Conservation (phyloP, 1,284 basidiomycete species). For the Rhodotorula sp. region DNA sequence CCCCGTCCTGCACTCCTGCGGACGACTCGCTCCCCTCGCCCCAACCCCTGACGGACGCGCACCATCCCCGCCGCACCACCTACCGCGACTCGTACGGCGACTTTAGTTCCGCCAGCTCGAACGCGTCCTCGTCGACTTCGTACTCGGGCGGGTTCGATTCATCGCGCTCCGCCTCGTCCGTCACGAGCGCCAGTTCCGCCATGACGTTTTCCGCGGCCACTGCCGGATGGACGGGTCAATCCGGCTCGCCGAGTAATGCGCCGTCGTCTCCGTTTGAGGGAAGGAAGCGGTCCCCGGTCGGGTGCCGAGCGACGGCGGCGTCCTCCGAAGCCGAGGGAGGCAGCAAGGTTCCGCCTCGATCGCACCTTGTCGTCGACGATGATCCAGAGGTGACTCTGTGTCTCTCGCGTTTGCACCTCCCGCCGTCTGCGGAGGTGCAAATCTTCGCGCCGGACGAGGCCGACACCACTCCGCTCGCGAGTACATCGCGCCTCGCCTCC, state of each 20-base stretch:
- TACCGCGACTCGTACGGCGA: constrained; percentile 24
- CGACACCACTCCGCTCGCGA: constrained; percentile 1
- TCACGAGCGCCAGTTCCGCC: constrained; percentile 19
- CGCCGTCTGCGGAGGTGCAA: neutral
- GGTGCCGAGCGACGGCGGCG: neutral
- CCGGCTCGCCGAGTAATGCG: neutral
- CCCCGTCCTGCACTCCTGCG: too few species aligned
- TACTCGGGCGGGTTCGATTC: constrained; percentile 26
- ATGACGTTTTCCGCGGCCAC: constrained; percentile 19
- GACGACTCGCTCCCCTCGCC: neutral
- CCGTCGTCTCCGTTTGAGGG: neutral
- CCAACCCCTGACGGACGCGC: neutral
- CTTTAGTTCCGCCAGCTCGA: constrained; percentile 21
- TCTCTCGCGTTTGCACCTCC: neutral
- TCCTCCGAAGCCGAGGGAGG: neutral
- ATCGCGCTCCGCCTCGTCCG: constrained; percentile 16
- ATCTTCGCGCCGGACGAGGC: neutral
- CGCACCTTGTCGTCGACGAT: neutral
- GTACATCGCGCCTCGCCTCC: neutral
- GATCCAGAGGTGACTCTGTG: neutral
- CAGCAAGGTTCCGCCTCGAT: too few species aligned
- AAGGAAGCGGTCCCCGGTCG: neutral
- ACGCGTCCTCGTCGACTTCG: constrained; percentile 20
- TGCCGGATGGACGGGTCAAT: neutral
- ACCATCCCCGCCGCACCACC: neutral